Percentiles rank a stretch among this genome's conserved stretches.
Evolutionary conservation across 768 basidiomycete species (phyloP).

Genomic region (Fibroporia radiculosa): DNA sequence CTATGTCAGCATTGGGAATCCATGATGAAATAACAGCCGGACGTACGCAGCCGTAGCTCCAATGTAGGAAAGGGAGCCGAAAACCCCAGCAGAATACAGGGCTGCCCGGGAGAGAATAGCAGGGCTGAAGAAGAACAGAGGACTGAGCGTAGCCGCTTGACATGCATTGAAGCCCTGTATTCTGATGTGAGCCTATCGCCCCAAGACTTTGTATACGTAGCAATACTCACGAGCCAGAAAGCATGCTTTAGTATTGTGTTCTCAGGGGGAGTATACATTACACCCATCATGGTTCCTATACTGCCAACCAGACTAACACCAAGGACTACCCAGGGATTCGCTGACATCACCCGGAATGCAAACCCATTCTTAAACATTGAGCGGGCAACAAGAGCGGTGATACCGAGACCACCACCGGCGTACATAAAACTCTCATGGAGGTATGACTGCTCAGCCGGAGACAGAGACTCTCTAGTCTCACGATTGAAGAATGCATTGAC

Average conservation of each 20-base stretch:
- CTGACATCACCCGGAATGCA: constrained; percentile 68
- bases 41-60: constrained; percentile 78
- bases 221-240: constrained; percentile 61
- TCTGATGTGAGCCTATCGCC: constrained; percentile 8
- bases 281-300: constrained; percentile 83
- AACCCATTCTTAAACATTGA: constrained; percentile 62
- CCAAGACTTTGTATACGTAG: not conserved
- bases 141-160: constrained; percentile 81
- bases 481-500: constrained; percentile 65
- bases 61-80: constrained; percentile 81
- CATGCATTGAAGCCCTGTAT: constrained; percentile 73
- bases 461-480: constrained; percentile 66
- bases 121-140: constrained; percentile 83
- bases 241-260: constrained; percentile 69
- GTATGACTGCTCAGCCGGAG: constrained; percentile 53
- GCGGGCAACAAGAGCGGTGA: constrained; percentile 78
- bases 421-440: constrained; percentile 78
- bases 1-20: not conserved
- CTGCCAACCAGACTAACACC: constrained; percentile 73
- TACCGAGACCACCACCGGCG: constrained; percentile 68
- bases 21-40: not conserved
- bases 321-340: constrained; percentile 83
- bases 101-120: constrained; percentile 83
- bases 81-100: constrained; percentile 79
- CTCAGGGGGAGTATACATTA: constrained; percentile 72